Conservation (phyloP, 2,329 filamentous ascomycete genomes). For the Aspergillus chevalieri region DNA sequence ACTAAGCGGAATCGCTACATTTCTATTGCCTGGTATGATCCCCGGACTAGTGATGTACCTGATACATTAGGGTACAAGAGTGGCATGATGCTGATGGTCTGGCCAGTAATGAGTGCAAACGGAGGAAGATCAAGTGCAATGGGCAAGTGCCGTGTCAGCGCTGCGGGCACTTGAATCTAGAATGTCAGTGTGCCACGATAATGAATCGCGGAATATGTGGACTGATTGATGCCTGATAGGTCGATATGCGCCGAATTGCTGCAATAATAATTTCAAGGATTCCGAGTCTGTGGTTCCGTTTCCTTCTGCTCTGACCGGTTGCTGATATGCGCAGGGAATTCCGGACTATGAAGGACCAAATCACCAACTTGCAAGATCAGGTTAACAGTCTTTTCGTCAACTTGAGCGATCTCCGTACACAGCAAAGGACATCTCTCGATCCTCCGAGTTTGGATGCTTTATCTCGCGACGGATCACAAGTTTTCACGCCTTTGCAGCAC, state of each 20-base stretch:
- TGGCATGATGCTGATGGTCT: not conserved
- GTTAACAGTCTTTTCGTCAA: slow-evolving; percentile 70
- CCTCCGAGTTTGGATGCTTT: slow-evolving; percentile 29
- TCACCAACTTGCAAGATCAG: slow-evolving; percentile 73
- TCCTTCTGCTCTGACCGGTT: not conserved
- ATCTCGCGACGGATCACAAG: slow-evolving; percentile 35
- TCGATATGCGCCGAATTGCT: slow-evolving; percentile 62
- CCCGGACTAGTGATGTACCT: not conserved
- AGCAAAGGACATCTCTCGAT: slow-evolving; percentile 33
- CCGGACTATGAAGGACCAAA: slow-evolving; percentile 69
- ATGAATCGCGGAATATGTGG: not conserved
- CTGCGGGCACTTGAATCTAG: slow-evolving; percentile 58
- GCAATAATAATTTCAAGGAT: slow-evolving; percentile 76
- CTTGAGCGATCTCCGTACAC: slow-evolving; percentile 59
- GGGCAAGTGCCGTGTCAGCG: slow-evolving; percentile 59
- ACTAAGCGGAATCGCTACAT: slow-evolving; percentile 63
- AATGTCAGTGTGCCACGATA: slow-evolving; percentile 36
- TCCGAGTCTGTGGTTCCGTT: slow-evolving; percentile 55
- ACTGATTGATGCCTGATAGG: slow-evolving; percentile 23
- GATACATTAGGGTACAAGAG: not conserved
- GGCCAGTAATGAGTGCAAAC: slow-evolving; percentile 57
- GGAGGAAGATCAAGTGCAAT: slow-evolving; percentile 64
- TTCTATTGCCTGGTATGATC: slow-evolving; percentile 57
- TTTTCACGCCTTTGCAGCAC: slow-evolving; percentile 34
- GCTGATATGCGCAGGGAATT: slow-evolving; percentile 55